Percentiles rank a stretch among this genome's conserved stretches.
phyloP scores from a whole-genome alignment of 169 alveolate species.

The Plasmodium knowlesi region DNA sequence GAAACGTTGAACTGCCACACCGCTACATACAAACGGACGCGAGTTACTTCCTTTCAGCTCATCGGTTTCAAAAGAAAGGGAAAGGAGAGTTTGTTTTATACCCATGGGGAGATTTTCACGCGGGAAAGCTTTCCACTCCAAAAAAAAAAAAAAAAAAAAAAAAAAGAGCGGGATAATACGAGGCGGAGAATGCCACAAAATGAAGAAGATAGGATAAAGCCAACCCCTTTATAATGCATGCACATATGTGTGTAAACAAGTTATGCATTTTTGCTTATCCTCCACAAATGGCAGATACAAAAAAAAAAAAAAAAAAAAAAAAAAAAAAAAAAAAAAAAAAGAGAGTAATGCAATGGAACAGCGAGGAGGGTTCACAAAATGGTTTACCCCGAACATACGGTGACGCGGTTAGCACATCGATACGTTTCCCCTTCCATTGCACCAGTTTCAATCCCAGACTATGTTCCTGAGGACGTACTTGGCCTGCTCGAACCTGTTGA shows the following conservation, averaged over 20 bases:
- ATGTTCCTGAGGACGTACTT: slow-evolving; percentile 16
- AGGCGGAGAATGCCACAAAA: neutral
- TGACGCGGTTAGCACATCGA: neutral
- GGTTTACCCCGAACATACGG: neutral
- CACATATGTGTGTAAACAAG: neutral
- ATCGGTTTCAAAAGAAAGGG: neutral
- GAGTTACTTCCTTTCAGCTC: neutral
- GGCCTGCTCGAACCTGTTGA: slow-evolving; percentile 63
- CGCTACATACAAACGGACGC: neutral
- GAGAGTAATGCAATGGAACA: neutral
- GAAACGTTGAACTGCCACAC: neutral
- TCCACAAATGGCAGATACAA: neutral
- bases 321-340: too few relatives aligned
- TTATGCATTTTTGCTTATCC: neutral
- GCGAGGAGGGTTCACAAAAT: neutral
- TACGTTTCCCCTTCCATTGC: neutral
- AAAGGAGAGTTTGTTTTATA: neutral
- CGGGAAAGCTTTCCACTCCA: neutral
- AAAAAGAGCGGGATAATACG: neutral
- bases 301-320: too few relatives aligned
- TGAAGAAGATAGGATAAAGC: neutral
- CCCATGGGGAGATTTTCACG: neutral
- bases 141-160: too few relatives aligned
- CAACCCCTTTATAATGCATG: neutral
- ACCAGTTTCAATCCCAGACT: slow-evolving; percentile 27